Evolutionary conservation across 352 stramenopile genomes (phyloP).

Genomic region (Thraustotheca clavata): DNA sequence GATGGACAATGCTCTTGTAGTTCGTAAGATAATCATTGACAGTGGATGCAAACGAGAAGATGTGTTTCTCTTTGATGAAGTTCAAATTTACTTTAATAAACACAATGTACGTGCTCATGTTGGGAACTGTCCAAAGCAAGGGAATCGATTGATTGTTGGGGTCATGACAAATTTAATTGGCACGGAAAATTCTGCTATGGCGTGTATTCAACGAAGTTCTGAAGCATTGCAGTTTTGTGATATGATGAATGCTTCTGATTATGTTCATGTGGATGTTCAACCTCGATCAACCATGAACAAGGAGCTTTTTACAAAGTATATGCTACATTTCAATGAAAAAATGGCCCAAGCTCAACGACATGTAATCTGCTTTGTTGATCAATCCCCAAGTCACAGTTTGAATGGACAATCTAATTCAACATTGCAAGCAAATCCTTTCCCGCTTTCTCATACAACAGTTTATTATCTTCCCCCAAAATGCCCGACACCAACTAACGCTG

Average conservation of each 20-base stretch:
- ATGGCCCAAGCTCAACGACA: neutral
- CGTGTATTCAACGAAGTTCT: neutral
- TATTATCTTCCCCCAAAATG: neutral
- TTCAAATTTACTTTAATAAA: constrained; percentile 8
- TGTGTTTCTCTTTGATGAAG: constrained; percentile 18
- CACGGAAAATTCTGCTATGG: neutral
- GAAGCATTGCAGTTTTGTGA: neutral
- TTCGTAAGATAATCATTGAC: constrained; percentile 15
- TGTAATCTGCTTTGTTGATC: constrained; percentile 18
- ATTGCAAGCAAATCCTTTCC: neutral
- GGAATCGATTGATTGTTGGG: neutral
- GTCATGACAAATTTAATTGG: constrained; percentile 6
- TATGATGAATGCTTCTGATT: constrained; percentile 16
- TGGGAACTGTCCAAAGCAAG: neutral
- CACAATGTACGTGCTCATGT: too few relatives aligned
- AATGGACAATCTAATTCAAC: neutral
- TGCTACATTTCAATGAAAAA: constrained; percentile 14
- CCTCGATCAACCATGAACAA: constrained; percentile 4
- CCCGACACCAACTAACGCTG: neutral
- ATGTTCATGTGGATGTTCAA: constrained; percentile 6
- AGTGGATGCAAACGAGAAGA: constrained; percentile 5
- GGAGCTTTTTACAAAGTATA: constrained; percentile 15
- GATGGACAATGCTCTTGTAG: neutral
- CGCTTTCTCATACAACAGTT: constrained; percentile 17
- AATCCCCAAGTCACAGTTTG: constrained; percentile 14